Evolutionary conservation across 768 basidiomycete species (phyloP), one percentile per base, ranked within the genome.

Genomic region (Russula compacta): DNA sequence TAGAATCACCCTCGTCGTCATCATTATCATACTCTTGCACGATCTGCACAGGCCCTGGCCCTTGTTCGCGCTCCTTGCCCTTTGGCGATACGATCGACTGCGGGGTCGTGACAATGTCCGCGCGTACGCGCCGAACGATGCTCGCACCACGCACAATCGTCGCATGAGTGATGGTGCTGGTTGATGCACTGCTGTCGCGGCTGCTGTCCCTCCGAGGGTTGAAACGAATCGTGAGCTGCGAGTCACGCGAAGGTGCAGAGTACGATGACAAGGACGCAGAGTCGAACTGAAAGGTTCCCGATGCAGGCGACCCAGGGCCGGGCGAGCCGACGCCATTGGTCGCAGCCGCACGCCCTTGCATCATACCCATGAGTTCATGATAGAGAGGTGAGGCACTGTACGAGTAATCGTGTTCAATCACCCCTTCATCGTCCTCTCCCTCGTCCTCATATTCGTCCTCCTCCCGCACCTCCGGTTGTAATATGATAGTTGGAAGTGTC

Each of bases 281-380:
- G 15, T 61, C 60, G 19, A 52, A 44, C 35, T 61, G 60, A 33
- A 61, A 61, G n/a, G 15, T 19, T 2, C 38, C 3, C 7, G 59
- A 63, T 8, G 54, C 44, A 8, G 52, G 53, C 4, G 55, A 64
- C 2, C 38, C 46, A 52, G 39, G 38, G 24, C 29, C 49, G 11
- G 62, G 43, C 2, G 54, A 48, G 32, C 24, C 43, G 21, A 35
- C 48, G 14, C 24, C 29, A 9, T 47, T 44, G 7, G 54, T 33
- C 7, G 36, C 15, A 4, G 24, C 24, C n/a, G 56, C 51, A 14
- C 49, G 58, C 11, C 58, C 65, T 14, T 66, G 66, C 64, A 66
- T 65, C 66, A 66, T 66, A 21, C 64, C 66, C 66, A 66, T 66
- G 12, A 66, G 60, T 55, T 66, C 66, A 4, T 58, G 60, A 57